These are phyloP conservation scores for Croton laevigatus DNA, from an alignment of 441 rosid genomes.

Conservation along the genomic window DNA sequence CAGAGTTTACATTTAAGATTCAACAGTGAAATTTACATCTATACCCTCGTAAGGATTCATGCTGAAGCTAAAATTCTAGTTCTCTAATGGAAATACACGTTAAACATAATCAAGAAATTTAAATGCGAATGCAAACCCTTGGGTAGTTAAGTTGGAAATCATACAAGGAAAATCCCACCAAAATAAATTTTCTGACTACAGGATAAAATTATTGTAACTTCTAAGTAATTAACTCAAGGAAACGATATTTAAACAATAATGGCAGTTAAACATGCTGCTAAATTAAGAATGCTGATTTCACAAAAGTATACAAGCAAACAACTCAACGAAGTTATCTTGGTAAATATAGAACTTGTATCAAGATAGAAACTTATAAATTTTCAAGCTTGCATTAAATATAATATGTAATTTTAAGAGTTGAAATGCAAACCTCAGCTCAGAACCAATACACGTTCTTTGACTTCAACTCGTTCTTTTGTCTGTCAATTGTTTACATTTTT, in stretches of 20 bases:
- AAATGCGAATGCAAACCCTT: too few species aligned
- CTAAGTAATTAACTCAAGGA: neutral
- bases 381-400: neutral
- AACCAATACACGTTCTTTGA: slow-evolving; percentile 53
- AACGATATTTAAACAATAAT: too few species aligned
- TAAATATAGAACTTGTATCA: neutral
- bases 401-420: neutral
- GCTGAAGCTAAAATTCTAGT: too few species aligned
- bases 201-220: too few species aligned
- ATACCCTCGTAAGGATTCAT: too few species aligned
- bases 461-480: slow-evolving; percentile 38
- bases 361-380: neutral
- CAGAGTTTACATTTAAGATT: neutral
- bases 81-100: too few species aligned
- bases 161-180: too few species aligned
- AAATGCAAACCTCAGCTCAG: slow-evolving; percentile 70
- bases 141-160: too few species aligned
- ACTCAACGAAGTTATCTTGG: neutral
- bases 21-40: too few species aligned
- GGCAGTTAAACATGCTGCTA: neutral
- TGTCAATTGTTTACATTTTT: slow-evolving; percentile 49
- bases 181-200: too few species aligned
- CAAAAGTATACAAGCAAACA: neutral
- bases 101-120: too few species aligned
- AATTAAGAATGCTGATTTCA: neutral